Base-by-base conservation (phyloP, 1,284 basidiomycete genomes). In the Apiotrichum sp. region DNA sequence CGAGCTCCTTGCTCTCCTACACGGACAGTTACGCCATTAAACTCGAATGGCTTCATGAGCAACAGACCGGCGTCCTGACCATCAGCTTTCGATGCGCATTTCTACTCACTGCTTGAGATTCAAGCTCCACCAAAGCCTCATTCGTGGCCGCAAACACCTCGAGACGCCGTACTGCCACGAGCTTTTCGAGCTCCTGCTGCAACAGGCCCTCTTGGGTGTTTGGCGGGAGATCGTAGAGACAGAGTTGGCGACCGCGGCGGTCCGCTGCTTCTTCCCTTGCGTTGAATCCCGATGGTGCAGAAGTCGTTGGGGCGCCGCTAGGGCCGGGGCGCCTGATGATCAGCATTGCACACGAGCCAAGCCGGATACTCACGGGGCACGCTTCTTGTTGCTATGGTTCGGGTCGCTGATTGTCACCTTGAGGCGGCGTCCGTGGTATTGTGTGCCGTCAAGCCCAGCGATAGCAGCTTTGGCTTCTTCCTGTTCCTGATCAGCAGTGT, bases 131-230 rank as follows among this genome's bases (percentile, higher is more conserved):
- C 1, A 87, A 76, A 2, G 91, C 93, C 69, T 92, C 85, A 14
- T 80, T 77, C 46, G 74, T 76, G 52, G 84, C 82, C 7, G 77
- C 72, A 63, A 89, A 87, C 1, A 93, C 79, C 66, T 92, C 88
- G 0, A 95, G 81, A 1, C 87, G 82, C 53, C 82, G 84, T 33
- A 96, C 84, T 0, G 78, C 73, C 0, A 83, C 83, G 45, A 87
- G 73, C 74, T 90, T 93, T 71, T 92, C 89, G 6, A 97, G 77
- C 0, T 79, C 78, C 78, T 97, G 93, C 67, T 97, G 93, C 29
- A 97, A 73, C 1, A 96, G 78, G 0, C 87, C 92, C 71, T 96
- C 93, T 68, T 93, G 89, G 1, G 84, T 81, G 10, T 77, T 80
- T 3, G 80, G 65, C 3, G 89, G 88, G n/a, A 97, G 79, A 47